phyloP scores from a whole-genome alignment of 495 filamentous ascomycete genomes.

The Bathelium albidoporum region DNA sequence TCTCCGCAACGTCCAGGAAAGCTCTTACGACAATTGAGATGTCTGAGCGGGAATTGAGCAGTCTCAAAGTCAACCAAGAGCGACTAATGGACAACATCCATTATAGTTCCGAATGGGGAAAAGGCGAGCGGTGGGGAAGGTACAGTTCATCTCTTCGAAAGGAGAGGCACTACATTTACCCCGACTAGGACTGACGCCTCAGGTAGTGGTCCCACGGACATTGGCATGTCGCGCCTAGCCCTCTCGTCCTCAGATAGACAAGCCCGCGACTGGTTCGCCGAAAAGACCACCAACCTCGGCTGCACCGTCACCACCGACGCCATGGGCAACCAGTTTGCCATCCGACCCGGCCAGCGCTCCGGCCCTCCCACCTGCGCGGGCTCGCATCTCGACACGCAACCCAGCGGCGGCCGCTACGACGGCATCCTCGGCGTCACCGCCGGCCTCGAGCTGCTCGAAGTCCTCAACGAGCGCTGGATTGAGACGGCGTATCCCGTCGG shows the following conservation, averaged over 20 bases:
- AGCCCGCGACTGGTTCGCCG: conserved; percentile 66
- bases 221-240: conserved; percentile 57
- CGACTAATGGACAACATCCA: conserved; percentile 54
- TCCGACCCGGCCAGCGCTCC: conserved; percentile 47
- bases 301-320: conserved; percentile 52
- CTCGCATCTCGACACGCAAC: conserved; percentile 70
- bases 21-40: conserved; percentile 27
- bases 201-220: conserved; percentile 45
- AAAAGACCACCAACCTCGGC: conserved; percentile 51
- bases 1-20: conserved; percentile 17
- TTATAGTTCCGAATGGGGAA: conserved; percentile 57
- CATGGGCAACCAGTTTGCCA: conserved; percentile 67
- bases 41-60: conserved; percentile 24
- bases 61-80: conserved; percentile 47
- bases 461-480: conserved; percentile 57
- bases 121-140: conserved; percentile 54
- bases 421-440: conserved; percentile 66
- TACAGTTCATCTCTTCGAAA: no score
- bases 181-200: background rate
- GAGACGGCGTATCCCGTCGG: conserved; percentile 62
- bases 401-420: conserved; percentile 64
- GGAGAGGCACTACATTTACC: no score
- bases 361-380: conserved; percentile 59
- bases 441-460: conserved; percentile 59
- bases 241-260: conserved; percentile 60